phyloP scores from a whole-genome alignment of 139 green algal genomes.

The Zygnema cylindricum region DNA sequence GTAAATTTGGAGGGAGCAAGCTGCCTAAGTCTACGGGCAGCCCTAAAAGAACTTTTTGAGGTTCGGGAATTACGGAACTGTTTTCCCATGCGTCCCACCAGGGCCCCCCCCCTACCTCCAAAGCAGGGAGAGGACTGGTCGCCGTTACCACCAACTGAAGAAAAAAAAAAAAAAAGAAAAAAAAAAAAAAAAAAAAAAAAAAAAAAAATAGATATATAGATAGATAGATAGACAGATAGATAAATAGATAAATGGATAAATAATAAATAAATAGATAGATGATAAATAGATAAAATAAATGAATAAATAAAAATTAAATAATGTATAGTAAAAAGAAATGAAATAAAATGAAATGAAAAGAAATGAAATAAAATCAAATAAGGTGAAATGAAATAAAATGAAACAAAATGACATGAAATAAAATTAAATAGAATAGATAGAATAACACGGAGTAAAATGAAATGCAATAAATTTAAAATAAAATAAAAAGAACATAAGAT shows the following conservation, averaged over 20 bases:
- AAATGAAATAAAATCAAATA: too few relatives aligned
- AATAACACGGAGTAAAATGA: too few relatives aligned
- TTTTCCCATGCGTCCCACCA: conserved; percentile 83
- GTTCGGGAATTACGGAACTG: conserved; percentile 8
- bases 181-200: not conserved
- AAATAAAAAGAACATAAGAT: too few relatives aligned
- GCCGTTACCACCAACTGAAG: conserved; percentile 33
- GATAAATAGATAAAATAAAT: too few relatives aligned
- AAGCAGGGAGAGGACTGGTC: conserved; percentile 37
- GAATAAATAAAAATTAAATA: too few relatives aligned
- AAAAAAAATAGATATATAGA: not conserved
- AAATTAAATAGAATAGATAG: too few relatives aligned
- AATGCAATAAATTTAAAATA: too few relatives aligned
- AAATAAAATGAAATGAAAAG: too few relatives aligned
- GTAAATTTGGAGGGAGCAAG: conserved; percentile 12
- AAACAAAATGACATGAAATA: too few relatives aligned
- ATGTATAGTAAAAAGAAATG: too few relatives aligned
- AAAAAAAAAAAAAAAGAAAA: conserved; percentile 4
- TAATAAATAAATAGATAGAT: conserved; percentile 23
- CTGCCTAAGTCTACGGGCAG: conserved; percentile 42
- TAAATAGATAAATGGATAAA: not conserved
- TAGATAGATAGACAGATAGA: not conserved
- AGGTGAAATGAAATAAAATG: too few relatives aligned
- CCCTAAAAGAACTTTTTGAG: conserved; percentile 20
- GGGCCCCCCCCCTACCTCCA: conserved; percentile 88